Evolutionary conservation across 1,284 basidiomycete species (phyloP), one percentile per base, ranked within the genome.

Genomic region (Athelia sp.): DNA sequence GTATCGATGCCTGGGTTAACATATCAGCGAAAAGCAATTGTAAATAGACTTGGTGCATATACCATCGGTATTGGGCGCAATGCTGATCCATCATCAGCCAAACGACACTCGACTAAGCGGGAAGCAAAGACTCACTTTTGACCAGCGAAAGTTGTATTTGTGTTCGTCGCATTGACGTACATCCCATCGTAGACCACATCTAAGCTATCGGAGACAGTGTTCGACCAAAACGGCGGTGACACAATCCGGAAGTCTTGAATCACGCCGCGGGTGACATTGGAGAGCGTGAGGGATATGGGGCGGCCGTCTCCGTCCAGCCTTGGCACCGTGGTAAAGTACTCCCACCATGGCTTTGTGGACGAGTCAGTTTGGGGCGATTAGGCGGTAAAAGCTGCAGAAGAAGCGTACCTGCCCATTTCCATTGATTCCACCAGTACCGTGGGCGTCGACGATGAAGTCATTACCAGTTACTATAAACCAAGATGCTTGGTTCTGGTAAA

Each of bases 11-110:
- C 78, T 79, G 15, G 55, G 40, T 43, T 45, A 43, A 31, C 21
- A 48, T 11, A 22, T 24, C 22, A 24, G 34, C 38, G 34, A 32
- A 13, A 44, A 13, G 13, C 6, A 13, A 29, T 29, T 22, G 23
- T 21, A 2, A 42, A 13, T 18, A n/a, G 11, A 11, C 19, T 31
- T 18, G 31, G 44, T 36, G 31, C 11, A 48, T 59, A 45, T 35
- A 75, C 81, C 80, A 64, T 83, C 81, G 3, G 81, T 85, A 59
- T 86, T 85, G 46, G 77, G 81, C 1, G 84, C 78, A 54, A 81
- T 74, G 18, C 26, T 29, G 26, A 4, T 4, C 26, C 26, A 4
- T 6, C 26, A 29, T 29, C 26, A 29, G 26, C 26, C 4, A 42
- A 35, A 38, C 15, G 31, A 13, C 29, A 38, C 40, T 18, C 35